Percentiles rank a stretch among this genome's conserved stretches.
Conservation (phyloP, 768 basidiomycete genomes). For the Cystofilobasidium macerans region DNA sequence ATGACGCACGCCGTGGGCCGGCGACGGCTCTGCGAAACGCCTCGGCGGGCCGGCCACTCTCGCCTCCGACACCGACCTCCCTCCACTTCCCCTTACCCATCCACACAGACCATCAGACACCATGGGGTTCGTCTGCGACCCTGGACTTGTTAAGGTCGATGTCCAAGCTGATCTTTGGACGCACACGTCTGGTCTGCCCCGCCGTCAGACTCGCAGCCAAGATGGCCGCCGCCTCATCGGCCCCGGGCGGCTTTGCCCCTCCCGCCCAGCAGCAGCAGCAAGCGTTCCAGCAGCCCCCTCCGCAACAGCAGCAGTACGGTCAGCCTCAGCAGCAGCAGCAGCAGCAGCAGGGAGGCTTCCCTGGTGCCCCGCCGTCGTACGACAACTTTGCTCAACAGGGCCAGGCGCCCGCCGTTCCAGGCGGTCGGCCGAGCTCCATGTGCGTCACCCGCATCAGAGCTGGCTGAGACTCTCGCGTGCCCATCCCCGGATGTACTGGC, state of each 20-base stretch:
- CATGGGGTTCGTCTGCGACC: not conserved
- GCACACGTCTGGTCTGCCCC: not conserved
- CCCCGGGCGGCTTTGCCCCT: not conserved
- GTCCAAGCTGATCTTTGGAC: no score
- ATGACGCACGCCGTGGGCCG: no score
- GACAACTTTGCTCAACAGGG: not conserved
- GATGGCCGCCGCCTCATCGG: not conserved
- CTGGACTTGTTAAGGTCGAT: no score
- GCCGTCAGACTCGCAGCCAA: not conserved
- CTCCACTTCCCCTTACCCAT: no score
- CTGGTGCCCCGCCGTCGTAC: not conserved
- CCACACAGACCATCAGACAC: no score
- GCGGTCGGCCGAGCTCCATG: conserved; percentile 14
- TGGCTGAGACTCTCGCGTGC: no score
- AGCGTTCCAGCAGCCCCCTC: not conserved
- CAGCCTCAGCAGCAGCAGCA: conserved; percentile 1
- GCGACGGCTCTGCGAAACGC: no score
- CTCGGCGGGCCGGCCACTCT: no score
- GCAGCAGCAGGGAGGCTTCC: not conserved
- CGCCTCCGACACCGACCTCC: no score
- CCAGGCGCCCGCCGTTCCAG: conserved; percentile 6
- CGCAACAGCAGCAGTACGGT: not conserved
- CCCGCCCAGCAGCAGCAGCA: not conserved
- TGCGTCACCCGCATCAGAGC: not conserved
- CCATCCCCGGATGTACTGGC: no score